Base-by-base conservation (phyloP, 805 yeast genomes). In the Yarrowia yakushimensis region DNA sequence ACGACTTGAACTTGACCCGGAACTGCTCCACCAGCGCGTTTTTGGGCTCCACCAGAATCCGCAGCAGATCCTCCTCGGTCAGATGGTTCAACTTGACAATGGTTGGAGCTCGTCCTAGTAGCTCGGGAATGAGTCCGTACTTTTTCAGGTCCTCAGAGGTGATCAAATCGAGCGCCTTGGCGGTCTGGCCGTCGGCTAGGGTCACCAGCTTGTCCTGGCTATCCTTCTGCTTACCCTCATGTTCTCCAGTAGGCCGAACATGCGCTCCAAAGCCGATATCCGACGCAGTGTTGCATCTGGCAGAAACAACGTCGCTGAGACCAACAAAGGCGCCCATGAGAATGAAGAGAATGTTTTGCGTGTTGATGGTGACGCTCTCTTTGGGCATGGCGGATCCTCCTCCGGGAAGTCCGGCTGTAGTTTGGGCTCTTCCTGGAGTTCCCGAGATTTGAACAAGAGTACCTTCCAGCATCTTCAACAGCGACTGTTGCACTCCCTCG, bases 241-340 rank as follows among this genome's bases (percentile, higher is more conserved):
- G 17, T 3, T 22, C 20, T 0, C 22, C 15, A 2, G n/a, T 15
- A 11, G 20, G 17, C 5, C 17, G 10, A 8, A 25, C 30, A 10
- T 17, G 15, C 2, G 54, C 13, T 70, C 72, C 41, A 71, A 52
- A 52, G 1, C 59, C 59, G 28, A 52, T 52, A n/a, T 17, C 31
- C 4, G 43, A 34, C 6, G 43, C 23, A 11, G 59, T 52, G 13
- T 52, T 36, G 33, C 67, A 28, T 63, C 87, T 74, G 28, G 73
- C 72, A 1, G 75, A 74, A 22, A 82, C 72, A 55, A 81, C 79
- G 54, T 76, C 74, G 65, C 83, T 86, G 37, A 84, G 70, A 3
- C 86, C 86, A 13, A 82, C 82, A 73, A 84, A 84, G 0, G 87
- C 87, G 27, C 87, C 87, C 82, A 82, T 82, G 8, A 82, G 71